Percentiles rank a stretch among this genome's conserved stretches.
Conservation (phyloP, 257 asterid species). For the Fraxinus anomala region DNA sequence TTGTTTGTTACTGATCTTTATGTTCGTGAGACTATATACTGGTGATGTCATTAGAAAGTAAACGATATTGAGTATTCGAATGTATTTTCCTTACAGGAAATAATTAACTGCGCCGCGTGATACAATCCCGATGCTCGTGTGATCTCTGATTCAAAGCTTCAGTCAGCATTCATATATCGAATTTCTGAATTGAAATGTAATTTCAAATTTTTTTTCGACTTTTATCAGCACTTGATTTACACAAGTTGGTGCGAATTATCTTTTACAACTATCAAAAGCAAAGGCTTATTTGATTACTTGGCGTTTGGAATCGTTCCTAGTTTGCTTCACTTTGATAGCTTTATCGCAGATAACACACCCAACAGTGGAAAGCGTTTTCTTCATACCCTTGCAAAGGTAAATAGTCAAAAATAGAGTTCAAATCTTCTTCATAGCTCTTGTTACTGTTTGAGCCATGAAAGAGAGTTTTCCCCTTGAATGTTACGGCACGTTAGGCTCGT, state of each 20-base stretch:
- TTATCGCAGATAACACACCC: constrained; percentile 51
- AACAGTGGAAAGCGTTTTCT: constrained; percentile 54
- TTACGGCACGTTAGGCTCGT: neutral
- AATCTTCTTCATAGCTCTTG: neutral
- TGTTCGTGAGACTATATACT: neutral
- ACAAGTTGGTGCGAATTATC: neutral
- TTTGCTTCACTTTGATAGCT: constrained; percentile 41
- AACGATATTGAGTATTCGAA: neutral
- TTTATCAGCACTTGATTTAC: neutral
- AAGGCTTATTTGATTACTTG: neutral
- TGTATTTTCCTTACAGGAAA: constrained; percentile 37
- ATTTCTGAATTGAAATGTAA: neutral
- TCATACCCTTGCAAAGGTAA: constrained; percentile 52
- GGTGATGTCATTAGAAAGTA: neutral
- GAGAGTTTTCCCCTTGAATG: neutral
- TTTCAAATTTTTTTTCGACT: neutral
- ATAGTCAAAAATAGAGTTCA: neutral
- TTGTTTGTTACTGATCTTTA: neutral
- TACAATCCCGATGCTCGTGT: neutral
- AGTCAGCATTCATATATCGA: neutral
- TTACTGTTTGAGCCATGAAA: neutral
- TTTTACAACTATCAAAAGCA: neutral
- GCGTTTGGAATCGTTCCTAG: neutral
- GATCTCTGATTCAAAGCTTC: neutral
- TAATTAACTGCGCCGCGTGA: constrained; percentile 49